These are phyloP conservation scores for Cercospora nicotianae DNA, from an alignment of 2,329 filamentous ascomycete species.

Conservation along the genomic window DNA sequence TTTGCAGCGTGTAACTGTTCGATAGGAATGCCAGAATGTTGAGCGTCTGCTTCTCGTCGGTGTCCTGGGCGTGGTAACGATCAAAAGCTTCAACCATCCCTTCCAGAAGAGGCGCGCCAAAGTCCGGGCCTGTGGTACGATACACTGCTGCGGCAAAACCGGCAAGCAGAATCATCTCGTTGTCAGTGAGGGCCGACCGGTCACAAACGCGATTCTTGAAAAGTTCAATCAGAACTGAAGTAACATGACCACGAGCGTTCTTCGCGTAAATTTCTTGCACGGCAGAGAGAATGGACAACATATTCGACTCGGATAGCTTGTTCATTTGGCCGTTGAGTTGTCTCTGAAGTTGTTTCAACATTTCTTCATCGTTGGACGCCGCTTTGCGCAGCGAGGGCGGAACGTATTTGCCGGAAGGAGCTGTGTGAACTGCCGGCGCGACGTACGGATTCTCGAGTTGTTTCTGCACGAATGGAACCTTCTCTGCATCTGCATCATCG, in stretches of 20 bases:
- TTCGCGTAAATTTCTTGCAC: conserved; percentile 80
- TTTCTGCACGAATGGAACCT: conserved; percentile 35
- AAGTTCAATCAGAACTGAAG: conserved; percentile 73
- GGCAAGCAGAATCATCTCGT: conserved; percentile 85
- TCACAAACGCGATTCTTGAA: conserved; percentile 79
- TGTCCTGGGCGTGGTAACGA: conserved; percentile 40
- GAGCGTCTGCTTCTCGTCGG: conserved; percentile 60
- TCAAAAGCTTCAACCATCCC: conserved; percentile 74
- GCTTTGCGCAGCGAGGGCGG: conserved; percentile 77
- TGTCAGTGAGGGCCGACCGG: conserved; percentile 75
- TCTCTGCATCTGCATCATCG: conserved; percentile 40
- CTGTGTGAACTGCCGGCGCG: conserved; percentile 58
- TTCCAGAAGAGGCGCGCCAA: conserved; percentile 83
- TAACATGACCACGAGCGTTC: conserved; percentile 85
- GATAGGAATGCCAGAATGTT: conserved; percentile 83
- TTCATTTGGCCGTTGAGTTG: conserved; percentile 89
- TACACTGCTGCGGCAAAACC: conserved; percentile 88
- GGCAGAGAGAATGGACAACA: conserved; percentile 78
- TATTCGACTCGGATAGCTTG: conserved; percentile 85
- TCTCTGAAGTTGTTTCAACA: conserved; percentile 67
- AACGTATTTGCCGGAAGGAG: conserved; percentile 70
- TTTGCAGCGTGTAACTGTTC: conserved; percentile 88
- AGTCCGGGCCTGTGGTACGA: conserved; percentile 81
- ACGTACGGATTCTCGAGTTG: conserved; percentile 83
- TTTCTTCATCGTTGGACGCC: conserved; percentile 64